phyloP scores from a whole-genome alignment of 2,329 filamentous ascomycete genomes.

The Hypoxylon sp. region DNA sequence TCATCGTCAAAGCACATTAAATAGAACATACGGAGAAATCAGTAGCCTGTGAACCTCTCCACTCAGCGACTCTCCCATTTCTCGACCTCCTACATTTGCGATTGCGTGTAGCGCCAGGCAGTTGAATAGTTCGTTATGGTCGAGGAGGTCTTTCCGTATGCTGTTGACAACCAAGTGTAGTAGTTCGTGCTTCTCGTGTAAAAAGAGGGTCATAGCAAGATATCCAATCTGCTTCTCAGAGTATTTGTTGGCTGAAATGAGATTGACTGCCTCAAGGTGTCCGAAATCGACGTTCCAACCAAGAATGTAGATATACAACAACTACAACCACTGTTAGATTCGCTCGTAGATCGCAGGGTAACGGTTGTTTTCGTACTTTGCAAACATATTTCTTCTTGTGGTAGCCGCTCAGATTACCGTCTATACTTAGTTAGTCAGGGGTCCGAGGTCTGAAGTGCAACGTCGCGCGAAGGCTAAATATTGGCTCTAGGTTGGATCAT shows the following conservation, averaged over 20 bases:
- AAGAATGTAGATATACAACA: conserved; percentile 98
- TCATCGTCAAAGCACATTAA: background rate
- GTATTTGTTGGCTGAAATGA: conserved; percentile 97
- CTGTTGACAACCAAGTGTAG: conserved; percentile 98
- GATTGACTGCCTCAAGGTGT: conserved; percentile 96
- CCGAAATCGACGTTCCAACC: conserved; percentile 99
- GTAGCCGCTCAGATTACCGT: conserved; percentile 92
- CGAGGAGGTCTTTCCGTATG: conserved; percentile 93
- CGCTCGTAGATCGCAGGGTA: conserved; percentile 16
- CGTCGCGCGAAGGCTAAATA: conserved; percentile 17
- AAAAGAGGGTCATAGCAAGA: conserved; percentile 94
- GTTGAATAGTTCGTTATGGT: conserved; percentile 97
- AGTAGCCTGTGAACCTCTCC: conserved; percentile 91
- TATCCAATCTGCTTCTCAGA: conserved; percentile 99
- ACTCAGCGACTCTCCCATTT: conserved; percentile 96
- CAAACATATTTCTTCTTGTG: conserved; percentile 99
- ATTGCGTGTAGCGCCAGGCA: conserved; percentile 97
- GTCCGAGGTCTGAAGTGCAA: conserved; percentile 9
- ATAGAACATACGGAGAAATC: conserved; percentile 84
- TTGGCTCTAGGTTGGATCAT: conserved; percentile 21
- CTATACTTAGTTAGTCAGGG: conserved; percentile 57
- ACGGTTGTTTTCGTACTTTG: conserved; percentile 70
- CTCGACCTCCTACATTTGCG: conserved; percentile 94
- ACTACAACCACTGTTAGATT: conserved; percentile 59
- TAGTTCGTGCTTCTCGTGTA: conserved; percentile 97